Evolutionary conservation across 2,329 filamentous ascomycete species (phyloP), one percentile per base, ranked within the genome.

Genomic region (Nemania sp.): DNA sequence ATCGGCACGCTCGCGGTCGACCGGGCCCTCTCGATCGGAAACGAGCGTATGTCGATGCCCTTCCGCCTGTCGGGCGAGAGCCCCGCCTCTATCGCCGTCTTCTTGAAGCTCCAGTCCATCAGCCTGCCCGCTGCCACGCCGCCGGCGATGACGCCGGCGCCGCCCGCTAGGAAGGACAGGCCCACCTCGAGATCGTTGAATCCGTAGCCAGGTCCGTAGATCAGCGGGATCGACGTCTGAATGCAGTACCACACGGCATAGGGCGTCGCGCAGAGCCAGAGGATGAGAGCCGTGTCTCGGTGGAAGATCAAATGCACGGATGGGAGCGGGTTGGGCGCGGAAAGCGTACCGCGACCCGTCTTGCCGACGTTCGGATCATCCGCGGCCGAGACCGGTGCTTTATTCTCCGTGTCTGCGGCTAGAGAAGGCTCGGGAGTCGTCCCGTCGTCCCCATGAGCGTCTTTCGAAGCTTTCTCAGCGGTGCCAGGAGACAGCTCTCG

Each of bases 81-180:
- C 9, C 78, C 78, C 1, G 79, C 69, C 5, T 73, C 71, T 11
- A 70, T 69, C 3, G 83, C 82, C 43, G 79, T 75, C 10, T 80
- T 76, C 1, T 77, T 74, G 67, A 83, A 87, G 65, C 83, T 85
- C 72, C 77, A 79, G 68, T 87, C 84, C 12, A 87, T 75, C 1
- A 85, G 55, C 12, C 74, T 73, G 9, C 83, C 80, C 35, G 72
- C 75, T 15, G 77, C 69, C 21, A 77, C 49, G 7, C 61, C 59
- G 18, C 65, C 60, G 18, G 72, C 50, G 35, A 77, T 65, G 42
- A 72, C 70, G 5, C 78, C 78, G 5, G 71, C 56, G 12, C 76
- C 77, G 40, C 78, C 74, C 0, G 78, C 73, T 17, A 74, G 69
- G 62, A 74, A 81, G 9, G 61, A 70, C 6, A 78, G 67, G 2